A percentile compares a stretch with the other conserved stretches of the same genome.
Conservation (phyloP, 73 alveolate genomes). For the Durusdinium trenchii region DNA sequence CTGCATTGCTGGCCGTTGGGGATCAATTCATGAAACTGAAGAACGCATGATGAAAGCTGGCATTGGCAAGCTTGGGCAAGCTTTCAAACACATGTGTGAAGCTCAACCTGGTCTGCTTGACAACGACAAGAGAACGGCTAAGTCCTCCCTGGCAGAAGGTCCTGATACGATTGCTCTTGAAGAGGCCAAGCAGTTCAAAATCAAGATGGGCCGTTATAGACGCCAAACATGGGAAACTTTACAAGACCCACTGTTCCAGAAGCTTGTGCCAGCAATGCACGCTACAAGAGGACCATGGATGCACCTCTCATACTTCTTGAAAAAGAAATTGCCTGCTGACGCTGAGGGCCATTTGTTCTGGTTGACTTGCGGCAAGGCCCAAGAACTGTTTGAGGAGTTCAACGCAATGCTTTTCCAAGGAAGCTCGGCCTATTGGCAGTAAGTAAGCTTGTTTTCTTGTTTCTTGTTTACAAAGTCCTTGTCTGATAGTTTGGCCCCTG, state of each 20-base stretch:
- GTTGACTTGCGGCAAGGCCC: slow-evolving; percentile 19
- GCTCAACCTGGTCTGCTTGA: background rate
- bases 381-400: background rate
- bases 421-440: no score
- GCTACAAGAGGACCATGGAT: background rate
- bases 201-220: slow-evolving; percentile 31
- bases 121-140: background rate
- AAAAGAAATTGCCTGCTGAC: background rate
- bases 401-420: background rate
- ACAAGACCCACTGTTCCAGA: background rate
- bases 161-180: background rate
- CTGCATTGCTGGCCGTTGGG: slow-evolving; percentile 37
- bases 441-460: no score
- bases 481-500: no score
- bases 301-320: slow-evolving; percentile 40
- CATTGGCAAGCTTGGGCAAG: background rate
- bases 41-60: background rate
- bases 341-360: background rate
- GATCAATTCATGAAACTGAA: background rate
- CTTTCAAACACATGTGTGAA: background rate
- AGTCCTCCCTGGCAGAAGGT: background rate
- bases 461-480: no score
- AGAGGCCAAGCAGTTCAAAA: background rate
- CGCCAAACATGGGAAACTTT: background rate
- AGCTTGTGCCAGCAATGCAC: background rate